Conservation (phyloP, 257 asterid species). For the Solanum tarijense region DNA sequence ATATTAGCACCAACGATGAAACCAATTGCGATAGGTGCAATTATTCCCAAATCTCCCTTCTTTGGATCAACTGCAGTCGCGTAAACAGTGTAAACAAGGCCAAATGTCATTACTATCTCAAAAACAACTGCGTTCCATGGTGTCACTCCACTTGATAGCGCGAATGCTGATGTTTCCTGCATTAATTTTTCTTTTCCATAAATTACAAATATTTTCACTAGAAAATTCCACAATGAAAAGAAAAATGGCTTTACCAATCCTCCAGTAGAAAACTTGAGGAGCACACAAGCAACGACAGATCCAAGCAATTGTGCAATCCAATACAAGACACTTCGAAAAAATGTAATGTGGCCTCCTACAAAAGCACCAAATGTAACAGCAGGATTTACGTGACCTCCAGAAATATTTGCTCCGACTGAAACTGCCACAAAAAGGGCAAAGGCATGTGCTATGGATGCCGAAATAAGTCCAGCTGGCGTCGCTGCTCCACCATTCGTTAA, state of each 20-base stretch:
- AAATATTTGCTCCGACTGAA: conserved; percentile 69
- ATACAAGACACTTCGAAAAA: conserved; percentile 41
- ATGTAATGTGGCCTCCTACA: conserved; percentile 64
- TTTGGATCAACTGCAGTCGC: conserved; percentile 83
- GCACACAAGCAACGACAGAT: conserved; percentile 62
- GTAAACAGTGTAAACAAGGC: conserved; percentile 73
- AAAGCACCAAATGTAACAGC: conserved; percentile 82
- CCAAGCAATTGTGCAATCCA: conserved; percentile 85
- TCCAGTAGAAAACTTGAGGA: conserved; percentile 65
- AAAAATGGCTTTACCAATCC: conserved; percentile 35
- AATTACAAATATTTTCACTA: background rate
- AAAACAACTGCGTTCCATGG: conserved; percentile 56
- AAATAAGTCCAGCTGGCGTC: conserved; percentile 59
- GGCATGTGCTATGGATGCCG: conserved; percentile 67
- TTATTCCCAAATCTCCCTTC: conserved; percentile 61
- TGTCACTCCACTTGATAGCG: conserved; percentile 53
- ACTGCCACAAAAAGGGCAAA: conserved; percentile 75
- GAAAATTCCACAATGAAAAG: background rate
- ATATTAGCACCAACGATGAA: conserved; percentile 86
- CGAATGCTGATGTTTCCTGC: conserved; percentile 69
- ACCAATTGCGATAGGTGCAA: conserved; percentile 81
- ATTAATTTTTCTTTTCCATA: background rate
- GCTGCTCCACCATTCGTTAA: conserved; percentile 43
- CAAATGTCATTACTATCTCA: conserved; percentile 83
- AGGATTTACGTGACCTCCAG: conserved; percentile 85